Percentiles rank a stretch among this genome's conserved stretches.
Conservation (phyloP, 2,329 filamentous ascomycete species). For the Colletotrichum sp. region DNA sequence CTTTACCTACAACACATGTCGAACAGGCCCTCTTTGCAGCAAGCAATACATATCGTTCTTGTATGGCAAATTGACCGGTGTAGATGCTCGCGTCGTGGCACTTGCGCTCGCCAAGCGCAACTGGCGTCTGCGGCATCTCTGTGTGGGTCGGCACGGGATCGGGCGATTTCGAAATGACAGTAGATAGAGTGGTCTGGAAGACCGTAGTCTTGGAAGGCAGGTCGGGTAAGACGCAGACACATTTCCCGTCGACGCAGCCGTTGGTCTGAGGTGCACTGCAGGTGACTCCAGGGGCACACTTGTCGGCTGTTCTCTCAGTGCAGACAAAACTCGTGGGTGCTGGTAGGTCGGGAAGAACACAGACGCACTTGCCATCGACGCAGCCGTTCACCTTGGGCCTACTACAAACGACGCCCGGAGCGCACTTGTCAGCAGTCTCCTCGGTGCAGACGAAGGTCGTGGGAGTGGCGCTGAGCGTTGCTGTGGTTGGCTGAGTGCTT, state of each 20-base stretch:
- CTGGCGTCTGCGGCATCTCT: neutral
- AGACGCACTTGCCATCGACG: neutral
- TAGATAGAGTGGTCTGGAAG: neutral
- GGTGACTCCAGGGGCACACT: neutral
- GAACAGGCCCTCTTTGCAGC: no score
- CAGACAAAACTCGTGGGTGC: neutral
- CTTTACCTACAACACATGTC: no score
- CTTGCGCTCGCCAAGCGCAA: accelerated
- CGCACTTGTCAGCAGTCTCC: neutral
- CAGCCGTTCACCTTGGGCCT: neutral
- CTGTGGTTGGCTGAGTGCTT: no score
- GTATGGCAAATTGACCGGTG: no score
- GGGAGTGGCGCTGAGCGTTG: no score
- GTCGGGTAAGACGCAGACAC: neutral
- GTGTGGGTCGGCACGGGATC: accelerated
- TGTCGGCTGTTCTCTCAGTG: neutral
- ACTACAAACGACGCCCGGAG: neutral
- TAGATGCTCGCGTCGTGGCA: neutral
- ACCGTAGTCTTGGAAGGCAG: neutral
- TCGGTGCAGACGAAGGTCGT: neutral
- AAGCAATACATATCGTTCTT: no score
- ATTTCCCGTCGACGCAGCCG: neutral
- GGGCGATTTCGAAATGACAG: accelerated
- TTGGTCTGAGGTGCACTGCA: neutral
- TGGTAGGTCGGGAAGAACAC: neutral